Evolutionary conservation across 1,139 yeast genomes (phyloP).

Genomic region (Saccharomyces uvarum): DNA sequence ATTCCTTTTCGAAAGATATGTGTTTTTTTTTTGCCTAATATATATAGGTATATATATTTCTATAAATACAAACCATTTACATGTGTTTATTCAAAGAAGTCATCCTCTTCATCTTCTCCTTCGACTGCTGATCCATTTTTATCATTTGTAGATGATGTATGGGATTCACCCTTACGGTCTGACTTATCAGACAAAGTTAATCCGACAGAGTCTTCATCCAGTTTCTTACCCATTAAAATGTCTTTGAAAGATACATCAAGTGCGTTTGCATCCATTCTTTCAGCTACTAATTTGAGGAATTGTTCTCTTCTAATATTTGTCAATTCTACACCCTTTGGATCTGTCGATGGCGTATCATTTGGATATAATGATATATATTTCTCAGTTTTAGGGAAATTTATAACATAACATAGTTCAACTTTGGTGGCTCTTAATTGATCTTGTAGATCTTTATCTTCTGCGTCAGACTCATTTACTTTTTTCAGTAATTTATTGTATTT

Average conservation of each 20-base stretch:
- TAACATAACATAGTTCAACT: conserved; percentile 68
- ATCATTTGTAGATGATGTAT: conserved; percentile 8
- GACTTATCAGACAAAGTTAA: conserved; percentile 14
- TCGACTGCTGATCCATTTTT: conserved; percentile 9
- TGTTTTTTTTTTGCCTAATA: background rate
- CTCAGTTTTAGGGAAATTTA: conserved; percentile 68
- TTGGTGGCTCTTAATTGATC: conserved; percentile 51
- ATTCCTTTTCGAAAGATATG: background rate
- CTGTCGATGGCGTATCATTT: conserved; percentile 20
- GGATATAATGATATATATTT: conserved; percentile 80
- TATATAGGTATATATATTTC: conserved; percentile 4
- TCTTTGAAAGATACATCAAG: conserved; percentile 56
- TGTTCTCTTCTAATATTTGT: conserved; percentile 46
- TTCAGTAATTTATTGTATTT: conserved; percentile 59
- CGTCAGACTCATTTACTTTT: conserved; percentile 25
- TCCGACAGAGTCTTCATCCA: conserved; percentile 25
- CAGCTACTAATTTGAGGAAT: conserved; percentile 46
- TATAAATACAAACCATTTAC: conserved; percentile 1
- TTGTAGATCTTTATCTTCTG: conserved; percentile 37
- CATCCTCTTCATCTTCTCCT: conserved; percentile 36
- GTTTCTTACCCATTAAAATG: conserved; percentile 43
- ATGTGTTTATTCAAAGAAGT: conserved; percentile 39
- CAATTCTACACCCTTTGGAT: conserved; percentile 20
- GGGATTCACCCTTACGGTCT: conserved; percentile 8
- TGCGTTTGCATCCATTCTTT: conserved; percentile 42